phyloP scores from a whole-genome alignment of 2,329 filamentous ascomycete species.

The Intubia oerlemansii region DNA sequence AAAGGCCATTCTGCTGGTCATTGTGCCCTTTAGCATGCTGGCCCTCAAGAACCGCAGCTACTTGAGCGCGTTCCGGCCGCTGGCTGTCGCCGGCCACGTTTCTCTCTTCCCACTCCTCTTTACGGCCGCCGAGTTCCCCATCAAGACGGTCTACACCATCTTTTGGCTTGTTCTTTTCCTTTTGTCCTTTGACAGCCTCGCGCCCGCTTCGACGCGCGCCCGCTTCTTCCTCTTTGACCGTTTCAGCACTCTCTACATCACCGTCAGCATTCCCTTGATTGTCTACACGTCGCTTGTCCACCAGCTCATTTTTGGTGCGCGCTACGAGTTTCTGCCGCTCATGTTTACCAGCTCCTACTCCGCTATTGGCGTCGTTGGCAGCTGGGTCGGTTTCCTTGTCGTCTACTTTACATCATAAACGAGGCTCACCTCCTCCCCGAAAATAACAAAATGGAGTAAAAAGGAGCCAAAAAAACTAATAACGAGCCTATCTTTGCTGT shows the following conservation, averaged over 20 bases:
- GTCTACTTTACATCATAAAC: slow-evolving; percentile 56
- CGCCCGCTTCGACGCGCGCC: slow-evolving; percentile 59
- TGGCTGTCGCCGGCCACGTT: slow-evolving; percentile 85
- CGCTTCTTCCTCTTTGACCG: slow-evolving; percentile 80
- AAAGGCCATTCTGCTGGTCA: slow-evolving; percentile 83
- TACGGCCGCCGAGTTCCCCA: slow-evolving; percentile 75
- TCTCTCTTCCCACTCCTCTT: slow-evolving; percentile 89
- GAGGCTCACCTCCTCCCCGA: too few relatives aligned
- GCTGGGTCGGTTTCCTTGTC: slow-evolving; percentile 85
- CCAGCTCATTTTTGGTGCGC: slow-evolving; percentile 59
- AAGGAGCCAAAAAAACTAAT: neutral
- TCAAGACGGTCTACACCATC: slow-evolving; percentile 85
- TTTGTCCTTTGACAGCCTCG: slow-evolving; percentile 66
- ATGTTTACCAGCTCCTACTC: slow-evolving; percentile 97
- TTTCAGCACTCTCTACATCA: slow-evolving; percentile 76
- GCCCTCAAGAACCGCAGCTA: slow-evolving; percentile 79
- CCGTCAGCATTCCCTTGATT: slow-evolving; percentile 72
- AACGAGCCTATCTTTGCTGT: too few relatives aligned
- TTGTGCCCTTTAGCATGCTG: slow-evolving; percentile 86
- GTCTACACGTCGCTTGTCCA: slow-evolving; percentile 75
- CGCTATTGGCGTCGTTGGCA: slow-evolving; percentile 83
- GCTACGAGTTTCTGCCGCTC: slow-evolving; percentile 74
- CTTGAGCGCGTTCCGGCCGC: slow-evolving; percentile 72
- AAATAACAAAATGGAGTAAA: neutral
- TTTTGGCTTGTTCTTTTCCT: slow-evolving; percentile 81